These are phyloP conservation scores for Xylariales sp. DNA, from an alignment of 2,329 filamentous ascomycete genomes.

Conservation along the genomic window DNA sequence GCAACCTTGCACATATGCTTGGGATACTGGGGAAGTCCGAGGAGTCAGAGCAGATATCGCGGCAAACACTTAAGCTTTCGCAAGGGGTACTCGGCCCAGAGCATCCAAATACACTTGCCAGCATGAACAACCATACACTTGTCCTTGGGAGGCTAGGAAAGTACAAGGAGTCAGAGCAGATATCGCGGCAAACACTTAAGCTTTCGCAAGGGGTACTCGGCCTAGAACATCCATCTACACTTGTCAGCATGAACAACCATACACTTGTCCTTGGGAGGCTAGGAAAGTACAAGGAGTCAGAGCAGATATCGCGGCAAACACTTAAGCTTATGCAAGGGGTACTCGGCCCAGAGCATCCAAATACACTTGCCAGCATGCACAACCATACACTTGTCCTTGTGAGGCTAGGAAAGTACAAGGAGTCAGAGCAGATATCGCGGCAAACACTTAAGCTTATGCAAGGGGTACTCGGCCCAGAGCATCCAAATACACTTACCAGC, in stretches of 20 bases:
- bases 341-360: neutral
- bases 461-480: neutral
- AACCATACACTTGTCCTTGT: neutral
- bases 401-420: neutral
- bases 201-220: neutral
- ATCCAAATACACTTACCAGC: neutral
- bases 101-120: constrained; percentile 2
- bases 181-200: neutral
- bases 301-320: neutral
- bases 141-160: neutral
- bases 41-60: neutral
- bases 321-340: neutral
- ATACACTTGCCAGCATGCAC: neutral
- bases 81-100: neutral
- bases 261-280: neutral
- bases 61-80: neutral
- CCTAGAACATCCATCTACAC: neutral
- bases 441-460: neutral
- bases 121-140: neutral
- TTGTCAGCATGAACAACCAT: neutral
- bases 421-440: constrained; percentile 1
- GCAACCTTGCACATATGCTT: neutral
- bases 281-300: neutral
- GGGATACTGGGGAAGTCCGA: neutral
- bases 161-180: neutral